These are phyloP conservation scores for Pleurotus citrinopileatus DNA, from an alignment of 768 basidiomycete species.

Conservation along the genomic window DNA sequence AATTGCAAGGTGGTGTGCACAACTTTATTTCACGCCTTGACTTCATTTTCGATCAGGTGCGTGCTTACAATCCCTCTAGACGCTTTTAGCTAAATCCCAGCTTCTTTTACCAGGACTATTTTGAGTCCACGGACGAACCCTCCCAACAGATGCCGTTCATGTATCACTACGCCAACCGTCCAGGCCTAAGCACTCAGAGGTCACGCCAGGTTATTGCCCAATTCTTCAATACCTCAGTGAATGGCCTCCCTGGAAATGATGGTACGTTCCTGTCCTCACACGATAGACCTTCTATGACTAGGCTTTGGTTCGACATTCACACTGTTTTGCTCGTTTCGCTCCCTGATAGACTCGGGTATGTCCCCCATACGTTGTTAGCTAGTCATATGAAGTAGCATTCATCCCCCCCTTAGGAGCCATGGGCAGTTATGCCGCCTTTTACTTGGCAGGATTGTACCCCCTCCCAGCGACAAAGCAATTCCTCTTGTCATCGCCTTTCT, in stretches of 20 bases:
- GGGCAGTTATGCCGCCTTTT: slow-evolving; percentile 60
- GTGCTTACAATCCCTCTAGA: neutral
- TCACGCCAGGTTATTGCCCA: slow-evolving; percentile 53
- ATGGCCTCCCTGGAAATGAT: slow-evolving; percentile 65
- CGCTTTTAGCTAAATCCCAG: neutral
- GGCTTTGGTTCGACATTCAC: too few relatives aligned
- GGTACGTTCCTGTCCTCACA: slow-evolving; percentile 32
- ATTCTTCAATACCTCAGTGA: slow-evolving; percentile 53
- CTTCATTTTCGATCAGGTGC: slow-evolving; percentile 54
- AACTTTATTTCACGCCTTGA: slow-evolving; percentile 54
- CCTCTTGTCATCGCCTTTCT: slow-evolving; percentile 61
- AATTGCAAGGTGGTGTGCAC: slow-evolving; percentile 55
- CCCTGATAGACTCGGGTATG: slow-evolving; percentile 21
- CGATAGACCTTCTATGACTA: neutral
- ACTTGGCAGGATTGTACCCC: slow-evolving; percentile 59
- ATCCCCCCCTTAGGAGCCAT: slow-evolving; percentile 60
- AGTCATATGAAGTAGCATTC: too few relatives aligned
- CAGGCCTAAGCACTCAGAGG: slow-evolving; percentile 55
- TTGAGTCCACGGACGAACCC: slow-evolving; percentile 62
- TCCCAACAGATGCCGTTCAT: slow-evolving; percentile 69
- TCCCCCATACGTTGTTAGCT: too few relatives aligned
- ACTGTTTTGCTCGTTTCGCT: slow-evolving; percentile 17
- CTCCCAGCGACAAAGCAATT: slow-evolving; percentile 59
- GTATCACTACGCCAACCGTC: slow-evolving; percentile 66
- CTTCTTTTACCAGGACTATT: slow-evolving; percentile 40